Percentiles rank a stretch among this genome's conserved stretches.
Conservation (phyloP, 495 filamentous ascomycete genomes). For the Hypoxylon fuscum region DNA sequence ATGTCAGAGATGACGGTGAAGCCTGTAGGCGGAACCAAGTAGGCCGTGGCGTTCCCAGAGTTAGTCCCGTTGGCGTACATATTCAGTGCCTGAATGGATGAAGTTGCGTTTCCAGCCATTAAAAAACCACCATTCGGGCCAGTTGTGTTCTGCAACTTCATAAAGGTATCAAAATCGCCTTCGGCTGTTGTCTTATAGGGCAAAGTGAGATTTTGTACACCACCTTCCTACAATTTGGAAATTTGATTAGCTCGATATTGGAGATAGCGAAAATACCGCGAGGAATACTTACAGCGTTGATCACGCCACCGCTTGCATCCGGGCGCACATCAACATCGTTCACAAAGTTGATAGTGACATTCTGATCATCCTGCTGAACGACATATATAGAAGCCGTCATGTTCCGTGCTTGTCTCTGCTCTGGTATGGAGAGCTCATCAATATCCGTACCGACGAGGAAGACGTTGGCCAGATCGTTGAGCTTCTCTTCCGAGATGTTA, state of each 20-base stretch:
- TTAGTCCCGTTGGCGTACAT: slow-evolving; percentile 69
- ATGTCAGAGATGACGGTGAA: slow-evolving; percentile 78
- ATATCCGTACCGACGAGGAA: slow-evolving; percentile 73
- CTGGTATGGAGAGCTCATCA: slow-evolving; percentile 62
- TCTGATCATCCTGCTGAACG: slow-evolving; percentile 70
- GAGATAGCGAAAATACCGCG: background rate
- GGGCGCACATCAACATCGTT: slow-evolving; percentile 51
- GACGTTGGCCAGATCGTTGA: slow-evolving; percentile 72
- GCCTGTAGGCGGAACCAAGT: slow-evolving; percentile 73
- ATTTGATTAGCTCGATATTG: slow-evolving; percentile 1
- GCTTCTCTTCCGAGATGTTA: slow-evolving; percentile 65
- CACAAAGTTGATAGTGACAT: slow-evolving; percentile 70
- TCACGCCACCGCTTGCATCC: slow-evolving; percentile 44
- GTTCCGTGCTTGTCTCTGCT: slow-evolving; percentile 75
- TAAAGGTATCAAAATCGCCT: slow-evolving; percentile 77
- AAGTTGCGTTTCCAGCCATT: slow-evolving; percentile 67
- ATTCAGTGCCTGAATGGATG: slow-evolving; percentile 68
- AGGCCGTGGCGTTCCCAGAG: slow-evolving; percentile 77
- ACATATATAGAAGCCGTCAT: slow-evolving; percentile 75
- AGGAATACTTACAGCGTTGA: slow-evolving; percentile 45
- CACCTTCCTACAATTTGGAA: slow-evolving; percentile 48
- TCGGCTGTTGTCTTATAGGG: slow-evolving; percentile 66
- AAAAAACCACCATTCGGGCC: slow-evolving; percentile 56
- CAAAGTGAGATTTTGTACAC: slow-evolving; percentile 63
- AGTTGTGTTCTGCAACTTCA: slow-evolving; percentile 62